Evolutionary conservation across 345 rosid genomes (phyloP).

Genomic region (Angophora floribunda): DNA sequence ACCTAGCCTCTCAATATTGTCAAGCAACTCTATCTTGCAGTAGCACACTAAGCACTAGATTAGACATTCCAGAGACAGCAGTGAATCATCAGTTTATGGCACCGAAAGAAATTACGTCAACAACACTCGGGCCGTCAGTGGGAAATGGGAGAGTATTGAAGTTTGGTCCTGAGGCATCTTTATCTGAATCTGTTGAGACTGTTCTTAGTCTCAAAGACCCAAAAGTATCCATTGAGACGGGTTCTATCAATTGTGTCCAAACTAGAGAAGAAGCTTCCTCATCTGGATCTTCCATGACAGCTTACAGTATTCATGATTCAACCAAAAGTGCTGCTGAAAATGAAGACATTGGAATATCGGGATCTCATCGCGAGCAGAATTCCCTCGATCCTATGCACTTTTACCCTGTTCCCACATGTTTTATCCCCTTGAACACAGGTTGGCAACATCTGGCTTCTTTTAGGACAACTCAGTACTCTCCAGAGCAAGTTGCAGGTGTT

Average conservation of each 20-base stretch:
- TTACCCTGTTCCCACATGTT: conserved; percentile 34
- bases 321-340: conserved; percentile 10
- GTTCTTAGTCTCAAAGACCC: conserved; percentile 42
- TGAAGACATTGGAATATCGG: conserved; percentile 14
- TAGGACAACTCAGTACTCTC: conserved; percentile 10
- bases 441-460: conserved; percentile 14
- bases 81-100: conserved; percentile 19
- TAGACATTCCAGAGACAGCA: conserved; percentile 24
- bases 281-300: conserved; percentile 21
- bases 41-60: conserved; percentile 22
- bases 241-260: conserved; percentile 13
- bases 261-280: conserved; percentile 27
- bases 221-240: conserved; percentile 14
- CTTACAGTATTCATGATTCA: conserved; percentile 8
- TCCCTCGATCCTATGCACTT: conserved; percentile 10
- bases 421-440: conserved; percentile 33
- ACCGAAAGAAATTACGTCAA: conserved; percentile 16
- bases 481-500: conserved; percentile 14
- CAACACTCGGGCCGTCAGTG: conserved; percentile 15
- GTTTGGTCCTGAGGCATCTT: conserved; percentile 50
- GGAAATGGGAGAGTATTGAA: conserved; percentile 41
- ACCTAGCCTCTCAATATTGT: conserved; percentile 50
- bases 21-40: conserved; percentile 42
- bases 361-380: conserved; percentile 7
- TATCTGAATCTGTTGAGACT: conserved; percentile 46